A percentile compares a stretch with the other conserved stretches of the same genome.
These are phyloP conservation scores for Penicillium bovifimosum DNA, from an alignment of 495 filamentous ascomycete genomes.

Conservation along the genomic window DNA sequence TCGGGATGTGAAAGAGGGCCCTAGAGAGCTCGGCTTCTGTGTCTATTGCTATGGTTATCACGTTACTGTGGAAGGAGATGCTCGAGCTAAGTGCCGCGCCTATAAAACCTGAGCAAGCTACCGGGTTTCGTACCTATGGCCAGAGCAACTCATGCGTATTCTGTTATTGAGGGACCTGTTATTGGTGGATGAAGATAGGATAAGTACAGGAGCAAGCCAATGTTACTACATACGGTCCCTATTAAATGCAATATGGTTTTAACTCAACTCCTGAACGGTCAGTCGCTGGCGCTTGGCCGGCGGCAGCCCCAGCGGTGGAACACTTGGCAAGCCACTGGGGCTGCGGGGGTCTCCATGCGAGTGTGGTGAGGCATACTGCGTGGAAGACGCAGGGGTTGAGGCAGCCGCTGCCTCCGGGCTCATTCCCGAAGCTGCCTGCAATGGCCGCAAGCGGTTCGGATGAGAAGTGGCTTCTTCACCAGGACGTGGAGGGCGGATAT, in stretches of 20 bases:
- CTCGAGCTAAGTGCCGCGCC: no score
- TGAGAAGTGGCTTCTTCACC: no score
- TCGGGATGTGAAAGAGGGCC: background rate
- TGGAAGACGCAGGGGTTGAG: conserved; percentile 27
- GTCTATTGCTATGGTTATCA: background rate
- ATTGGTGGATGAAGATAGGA: no score
- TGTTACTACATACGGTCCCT: background rate
- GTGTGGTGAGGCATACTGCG: conserved; percentile 33
- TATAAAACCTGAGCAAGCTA: no score
- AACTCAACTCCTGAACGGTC: no score
- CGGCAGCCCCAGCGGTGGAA: conserved; percentile 6
- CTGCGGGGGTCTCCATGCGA: conserved; percentile 27
- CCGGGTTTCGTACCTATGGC: no score
- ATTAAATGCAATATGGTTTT: no score
- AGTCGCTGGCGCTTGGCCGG: conserved; percentile 39
- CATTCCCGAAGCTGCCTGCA: conserved; percentile 25
- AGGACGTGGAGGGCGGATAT: no score
- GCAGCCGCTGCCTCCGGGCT: conserved; percentile 29
- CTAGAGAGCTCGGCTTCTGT: background rate
- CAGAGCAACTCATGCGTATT: no score
- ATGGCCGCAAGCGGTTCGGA: no score
- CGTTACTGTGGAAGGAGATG: background rate
- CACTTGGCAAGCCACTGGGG: conserved; percentile 7
- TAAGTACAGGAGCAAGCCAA: background rate
- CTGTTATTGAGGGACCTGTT: no score